Evolutionary conservation across 306 rosid species (phyloP), one percentile per base, ranked within the genome.

Genomic region (Cicer pinnatifidum): DNA sequence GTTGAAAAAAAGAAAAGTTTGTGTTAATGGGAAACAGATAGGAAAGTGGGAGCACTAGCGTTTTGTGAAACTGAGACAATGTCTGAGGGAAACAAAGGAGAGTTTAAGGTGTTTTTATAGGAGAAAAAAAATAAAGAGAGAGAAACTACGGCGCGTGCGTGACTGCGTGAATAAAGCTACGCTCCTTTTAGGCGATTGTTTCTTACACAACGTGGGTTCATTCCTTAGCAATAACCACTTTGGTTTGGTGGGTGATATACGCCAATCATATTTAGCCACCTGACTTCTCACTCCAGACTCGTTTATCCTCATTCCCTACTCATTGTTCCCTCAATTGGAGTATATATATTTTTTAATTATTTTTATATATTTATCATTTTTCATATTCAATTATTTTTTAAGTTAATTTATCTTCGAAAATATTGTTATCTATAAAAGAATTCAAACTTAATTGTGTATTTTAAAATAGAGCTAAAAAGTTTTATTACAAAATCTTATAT

Each of bases 141-240:
- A 54, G 70, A 79, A 33, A n/a, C 35, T 1, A 28, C 28, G 5
- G 73, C 38, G 71, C 38, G 77, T 81, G 84, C 67, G 81, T 73
- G 84, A 64, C 79, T 73, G 78, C 75, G 75, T 77, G 63, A 64
- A 38, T 51, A 85, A 84, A 78, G 87, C 85, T 59, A 89, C 88
- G 95, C 90, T 76, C 86, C 86, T 83, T 85, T 82, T 71, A 66
- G 68, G 88, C 86, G 89, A 74, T 82, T 86, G 84, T 5, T 44
- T 23, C n/a, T 56, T 75, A 70, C 81, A 8, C 76, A 54, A 81
- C 75, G 84, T 86, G 87, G 84, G 88, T 79, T 85, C 88, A 61
- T 79, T 85, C 88, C 66, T 61, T 75, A 41, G 62, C 89, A 50
- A n/a, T n/a, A 16, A 78, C 88, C 85, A 39, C 78, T 79, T 73